Percentiles rank a stretch among this genome's conserved stretches.
These are phyloP conservation scores for Brasilioporus rufonigricans DNA, from an alignment of 768 basidiomycete species.

Conservation along the genomic window DNA sequence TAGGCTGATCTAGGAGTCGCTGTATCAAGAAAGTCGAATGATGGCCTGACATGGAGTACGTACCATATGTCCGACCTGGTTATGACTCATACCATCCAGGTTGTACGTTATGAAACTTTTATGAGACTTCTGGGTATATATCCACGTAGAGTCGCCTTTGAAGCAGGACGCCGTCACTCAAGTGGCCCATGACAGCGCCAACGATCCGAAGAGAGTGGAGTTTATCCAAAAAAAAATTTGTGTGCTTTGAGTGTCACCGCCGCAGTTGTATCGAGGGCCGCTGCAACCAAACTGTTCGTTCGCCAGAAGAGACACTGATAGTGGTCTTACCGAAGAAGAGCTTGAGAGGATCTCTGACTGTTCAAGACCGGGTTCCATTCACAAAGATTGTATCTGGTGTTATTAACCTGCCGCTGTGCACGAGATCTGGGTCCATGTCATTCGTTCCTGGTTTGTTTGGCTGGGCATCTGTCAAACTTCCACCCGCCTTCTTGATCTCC, in stretches of 20 bases:
- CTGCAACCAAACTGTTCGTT: conserved; percentile 55
- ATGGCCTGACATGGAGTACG: conserved; percentile 84
- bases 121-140: conserved; percentile 88
- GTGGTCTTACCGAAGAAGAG: conserved; percentile 42
- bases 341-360: conserved; percentile 68
- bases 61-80: conserved; percentile 7
- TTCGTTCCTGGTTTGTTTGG: too few relatives aligned
- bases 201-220: conserved; percentile 38
- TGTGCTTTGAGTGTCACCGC: conserved; percentile 54
- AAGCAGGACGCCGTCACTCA: conserved; percentile 37
- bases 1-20: too few relatives aligned
- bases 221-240: conserved; percentile 74
- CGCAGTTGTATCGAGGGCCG: conserved; percentile 74
- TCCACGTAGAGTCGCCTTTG: conserved; percentile 63
- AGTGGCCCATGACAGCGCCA: conserved; percentile 24
- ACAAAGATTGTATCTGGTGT: too few relatives aligned
- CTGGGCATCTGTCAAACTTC: too few relatives aligned
- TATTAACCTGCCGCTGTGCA: too few relatives aligned
- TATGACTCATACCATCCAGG: conserved; percentile 76
- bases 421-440: too few relatives aligned
- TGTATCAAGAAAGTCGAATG: too few relatives aligned
- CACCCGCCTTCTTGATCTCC: too few relatives aligned
- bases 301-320: background rate
- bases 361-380: too few relatives aligned
- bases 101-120: too few relatives aligned